Percentiles rank a stretch among this genome's conserved stretches.
Conservation (phyloP, 441 rosid species). For the Populus hybrid region DNA sequence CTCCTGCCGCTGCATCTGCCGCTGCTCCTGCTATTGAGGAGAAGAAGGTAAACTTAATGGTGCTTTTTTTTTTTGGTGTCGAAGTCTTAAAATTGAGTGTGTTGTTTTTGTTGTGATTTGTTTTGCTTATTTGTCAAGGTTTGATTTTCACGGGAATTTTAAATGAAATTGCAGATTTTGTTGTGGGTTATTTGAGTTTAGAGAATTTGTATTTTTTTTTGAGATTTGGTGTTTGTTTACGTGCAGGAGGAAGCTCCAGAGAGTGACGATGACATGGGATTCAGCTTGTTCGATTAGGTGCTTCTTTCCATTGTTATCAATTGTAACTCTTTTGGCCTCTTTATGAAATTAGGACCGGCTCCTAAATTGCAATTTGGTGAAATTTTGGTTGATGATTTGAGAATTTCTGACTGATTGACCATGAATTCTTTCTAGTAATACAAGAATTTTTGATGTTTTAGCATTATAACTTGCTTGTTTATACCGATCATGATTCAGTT, state of each 20-base stretch:
- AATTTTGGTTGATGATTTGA: neutral
- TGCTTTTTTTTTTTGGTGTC: too few species aligned
- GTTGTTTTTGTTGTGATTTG: too few species aligned
- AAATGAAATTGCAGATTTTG: too few species aligned
- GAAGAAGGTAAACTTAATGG: slow-evolving; percentile 30
- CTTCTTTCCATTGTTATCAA: neutral
- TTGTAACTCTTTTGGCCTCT: neutral
- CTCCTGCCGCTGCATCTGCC: slow-evolving; percentile 39
- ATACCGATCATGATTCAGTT: too few species aligned
- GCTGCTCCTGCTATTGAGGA: slow-evolving; percentile 51
- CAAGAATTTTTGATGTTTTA: too few species aligned
- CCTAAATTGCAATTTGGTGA: neutral
- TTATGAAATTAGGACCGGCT: neutral
- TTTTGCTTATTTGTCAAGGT: too few species aligned
- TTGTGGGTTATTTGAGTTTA: too few species aligned
- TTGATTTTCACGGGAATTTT: too few species aligned
- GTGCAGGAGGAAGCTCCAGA: slow-evolving; percentile 20
- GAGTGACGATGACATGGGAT: slow-evolving; percentile 81
- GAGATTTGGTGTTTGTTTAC: too few species aligned
- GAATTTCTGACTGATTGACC: neutral
- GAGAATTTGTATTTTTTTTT: too few species aligned
- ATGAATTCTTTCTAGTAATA: neutral
- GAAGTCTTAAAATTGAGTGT: too few species aligned
- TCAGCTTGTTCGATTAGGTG: slow-evolving; percentile 64
- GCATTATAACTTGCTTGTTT: too few species aligned